Percentiles rank a stretch among this genome's conserved stretches.
Evolutionary conservation across 768 basidiomycete genomes (phyloP).

Genomic region (Imleria badia): DNA sequence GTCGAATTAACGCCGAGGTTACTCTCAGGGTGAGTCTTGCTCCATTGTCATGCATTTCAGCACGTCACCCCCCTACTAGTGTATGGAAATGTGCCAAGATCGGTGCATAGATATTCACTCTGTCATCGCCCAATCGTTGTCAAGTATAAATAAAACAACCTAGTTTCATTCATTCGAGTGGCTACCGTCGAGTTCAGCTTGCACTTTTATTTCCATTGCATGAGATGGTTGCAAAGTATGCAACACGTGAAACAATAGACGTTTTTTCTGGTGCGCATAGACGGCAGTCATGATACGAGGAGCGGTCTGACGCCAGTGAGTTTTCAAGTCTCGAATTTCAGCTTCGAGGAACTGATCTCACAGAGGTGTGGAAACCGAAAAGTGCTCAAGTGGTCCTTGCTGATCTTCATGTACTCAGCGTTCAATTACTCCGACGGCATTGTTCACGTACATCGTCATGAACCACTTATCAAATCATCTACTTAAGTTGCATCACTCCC

Average conservation of each 20-base stretch:
- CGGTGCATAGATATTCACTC: conserved; percentile 75
- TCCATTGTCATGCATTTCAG: neutral
- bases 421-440: neutral
- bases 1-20: conserved; percentile 55
- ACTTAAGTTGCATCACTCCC: neutral
- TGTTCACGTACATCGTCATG: neutral
- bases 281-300: neutral
- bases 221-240: neutral
- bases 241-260: neutral
- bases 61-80: conserved; percentile 40
- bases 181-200: neutral
- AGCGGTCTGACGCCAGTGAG: neutral
- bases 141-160: conserved; percentile 22
- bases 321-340: neutral
- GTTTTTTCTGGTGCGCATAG: neutral
- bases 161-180: conserved; percentile 3
- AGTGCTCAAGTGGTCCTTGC: neutral
- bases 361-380: neutral
- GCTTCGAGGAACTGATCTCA: neutral
- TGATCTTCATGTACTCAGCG: neutral
- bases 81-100: conserved; percentile 67
- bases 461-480: neutral
- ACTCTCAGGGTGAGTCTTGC: conserved; percentile 53
- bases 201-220: neutral
- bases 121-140: conserved; percentile 69